Evolutionary conservation across 2,329 filamentous ascomycete genomes (phyloP), one percentile per base, ranked within the genome.

Genomic region (Alternaria novae-zelandiae): DNA sequence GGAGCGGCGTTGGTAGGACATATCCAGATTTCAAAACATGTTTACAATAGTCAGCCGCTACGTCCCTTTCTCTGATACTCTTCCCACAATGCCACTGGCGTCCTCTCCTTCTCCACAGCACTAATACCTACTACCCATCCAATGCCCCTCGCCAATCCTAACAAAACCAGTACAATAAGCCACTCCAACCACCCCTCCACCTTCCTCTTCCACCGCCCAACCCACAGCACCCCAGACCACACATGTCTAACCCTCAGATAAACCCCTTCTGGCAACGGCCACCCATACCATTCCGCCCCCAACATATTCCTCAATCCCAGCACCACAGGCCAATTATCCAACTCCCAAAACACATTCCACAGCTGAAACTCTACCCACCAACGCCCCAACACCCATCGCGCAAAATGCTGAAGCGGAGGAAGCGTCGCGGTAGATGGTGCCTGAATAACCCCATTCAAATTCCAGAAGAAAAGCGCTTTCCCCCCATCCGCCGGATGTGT

Each of bases 391-490:
- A 64, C 2, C 28, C 21, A 23, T 44, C 54, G 59, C 21, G 56
- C 59, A 10, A 59, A 1, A 7, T 17, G 20, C 20, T 68, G 7
- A 43, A 9, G n/a, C 11, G 17, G 21, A 8, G 54, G 26, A 21
- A 45, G 36, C 2, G n/a, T 44, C 12, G 13, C 4, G 3, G 49
- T 57, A 5, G 59, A 43, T 5, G 50, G 36, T 26, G 21, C 17
- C 5, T 54, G 54, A 17, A 69, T 54, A 6, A 84, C 67, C 0
- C 81, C 81, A 45, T 86, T 85, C 25, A 86, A 59, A 54, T 85
- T 85, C 76, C 83, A 82, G 65, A 86, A 86, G 71, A 86, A 86
- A 0, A 84, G 63, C 3, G 81, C 77, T 69, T 86, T 86, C 11
- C 77, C 68, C 0, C 82, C 79, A 56, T 86, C 84, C 6, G 59